Evolutionary conservation across 129 eudicot genomes (phyloP), one percentile per base, ranked within the genome.

Genomic region (Lonicera japonica): DNA sequence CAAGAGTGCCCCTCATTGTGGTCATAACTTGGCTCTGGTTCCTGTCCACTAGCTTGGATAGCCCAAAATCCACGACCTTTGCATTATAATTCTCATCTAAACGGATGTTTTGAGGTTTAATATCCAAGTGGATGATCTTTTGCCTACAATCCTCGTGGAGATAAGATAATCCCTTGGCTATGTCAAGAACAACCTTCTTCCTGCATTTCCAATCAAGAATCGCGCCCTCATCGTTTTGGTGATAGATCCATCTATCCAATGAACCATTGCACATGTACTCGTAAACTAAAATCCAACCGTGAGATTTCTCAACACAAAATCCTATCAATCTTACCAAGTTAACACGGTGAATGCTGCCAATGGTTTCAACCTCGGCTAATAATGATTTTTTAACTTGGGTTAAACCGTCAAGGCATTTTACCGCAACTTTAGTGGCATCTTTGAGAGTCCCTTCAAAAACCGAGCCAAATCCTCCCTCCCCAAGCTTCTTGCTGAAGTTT

Each of bases 391-490:
- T 74, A 11, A 55, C 60, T 1, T 74, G 74, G 17, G 24, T 6
- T 13, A 62, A 46, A 0, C 74, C 70, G 10, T 74, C 73, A 0
- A 74, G 74, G 16, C 60, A 19, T 66, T 68, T 74, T 56, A 68
- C 73, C 16, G 70, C 79, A n/a, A 74, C 17, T 23, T 56, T 62
- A 0, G 47, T 39, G 14, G 55, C 66, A 40, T 62, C 56, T 48
- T 23, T 16, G 0, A 74, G 23, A 17, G 9, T 63, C 13, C 74
- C 66, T 63, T 68, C 48, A 13, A 64, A 78, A 51, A 73, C 83
- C 0, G 75, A 57, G 41, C 83, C 83, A 25, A 72, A 77, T 53
- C 82, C 82, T 63, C 78, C 79, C 57, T 72, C 62, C 17, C 82
- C 78, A n/a, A 77, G 78, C 75, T 77, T 77, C 34, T 22, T 51